These are phyloP conservation scores for Eleusine coracana DNA, from an alignment of 176 grass and related monocot species.

Conservation along the genomic window DNA sequence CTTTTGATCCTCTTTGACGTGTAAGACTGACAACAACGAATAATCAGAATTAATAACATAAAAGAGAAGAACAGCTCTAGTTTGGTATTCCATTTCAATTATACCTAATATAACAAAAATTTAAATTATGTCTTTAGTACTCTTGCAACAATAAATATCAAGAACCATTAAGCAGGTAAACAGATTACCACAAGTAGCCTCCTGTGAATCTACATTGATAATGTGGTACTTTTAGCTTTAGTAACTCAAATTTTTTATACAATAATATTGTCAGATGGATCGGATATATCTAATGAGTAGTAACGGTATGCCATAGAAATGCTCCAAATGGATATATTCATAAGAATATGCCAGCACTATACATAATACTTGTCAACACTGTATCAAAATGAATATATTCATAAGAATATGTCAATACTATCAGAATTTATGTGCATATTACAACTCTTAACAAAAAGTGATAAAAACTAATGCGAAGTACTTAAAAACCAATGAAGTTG, in stretches of 20 bases:
- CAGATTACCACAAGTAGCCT: too few species aligned
- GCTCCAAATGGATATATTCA: background rate
- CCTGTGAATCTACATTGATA: too few species aligned
- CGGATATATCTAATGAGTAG: background rate
- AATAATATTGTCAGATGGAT: background rate
- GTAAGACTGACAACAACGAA: background rate
- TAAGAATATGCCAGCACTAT: background rate
- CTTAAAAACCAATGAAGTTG: background rate
- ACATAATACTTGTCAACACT: background rate
- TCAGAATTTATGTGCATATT: background rate
- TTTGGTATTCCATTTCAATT: too few species aligned
- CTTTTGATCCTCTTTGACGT: background rate
- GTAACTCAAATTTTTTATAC: background rate
- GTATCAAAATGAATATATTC: background rate
- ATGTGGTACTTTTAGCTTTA: too few species aligned
- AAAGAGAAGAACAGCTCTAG: too few species aligned
- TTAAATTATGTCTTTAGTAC: background rate
- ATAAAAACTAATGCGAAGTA: slow-evolving; percentile 3
- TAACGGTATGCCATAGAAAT: background rate
- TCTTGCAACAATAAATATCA: background rate
- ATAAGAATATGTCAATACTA: background rate
- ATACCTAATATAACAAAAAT: background rate
- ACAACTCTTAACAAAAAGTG: background rate
- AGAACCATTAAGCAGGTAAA: background rate
- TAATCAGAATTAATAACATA: too few species aligned